Evolutionary conservation across 768 basidiomycete species (phyloP).

Genomic region (Suillus sp.): DNA sequence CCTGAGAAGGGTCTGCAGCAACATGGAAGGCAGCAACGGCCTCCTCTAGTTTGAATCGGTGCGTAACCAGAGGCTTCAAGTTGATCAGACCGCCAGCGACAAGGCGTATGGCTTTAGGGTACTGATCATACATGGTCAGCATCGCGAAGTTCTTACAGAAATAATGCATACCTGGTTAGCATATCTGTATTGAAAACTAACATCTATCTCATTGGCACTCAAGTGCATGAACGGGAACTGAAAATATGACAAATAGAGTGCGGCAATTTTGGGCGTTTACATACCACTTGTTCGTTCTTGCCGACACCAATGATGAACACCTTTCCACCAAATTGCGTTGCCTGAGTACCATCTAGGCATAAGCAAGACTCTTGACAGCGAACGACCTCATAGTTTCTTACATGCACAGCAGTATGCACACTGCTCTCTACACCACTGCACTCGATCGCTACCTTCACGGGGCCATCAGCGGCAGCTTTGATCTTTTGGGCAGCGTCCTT

Average conservation of each 20-base stretch:
- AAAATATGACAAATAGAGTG: slow-evolving; percentile 6
- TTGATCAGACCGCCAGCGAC: slow-evolving; percentile 74
- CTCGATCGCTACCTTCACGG: slow-evolving; percentile 56
- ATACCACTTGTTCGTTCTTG: slow-evolving; percentile 58
- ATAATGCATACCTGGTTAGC: slow-evolving; percentile 51
- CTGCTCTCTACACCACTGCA: slow-evolving; percentile 69
- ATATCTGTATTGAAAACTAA: slow-evolving; percentile 70
- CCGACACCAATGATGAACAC: slow-evolving; percentile 75
- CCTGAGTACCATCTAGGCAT: slow-evolving; percentile 36
- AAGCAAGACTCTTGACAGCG: neutral
- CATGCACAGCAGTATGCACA: slow-evolving; percentile 58
- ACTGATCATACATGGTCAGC: slow-evolving; percentile 39
- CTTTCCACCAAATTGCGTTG: slow-evolving; percentile 65
- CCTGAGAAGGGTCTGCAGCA: slow-evolving; percentile 65
- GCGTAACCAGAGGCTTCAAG: slow-evolving; percentile 79
- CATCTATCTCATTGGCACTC: slow-evolving; percentile 69
- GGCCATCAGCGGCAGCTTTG: slow-evolving; percentile 50
- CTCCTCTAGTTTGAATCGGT: slow-evolving; percentile 69
- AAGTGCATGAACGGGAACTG: slow-evolving; percentile 76
- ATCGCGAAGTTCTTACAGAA: neutral
- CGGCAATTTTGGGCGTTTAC: neutral
- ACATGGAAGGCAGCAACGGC: slow-evolving; percentile 80
- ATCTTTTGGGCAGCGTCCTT: slow-evolving; percentile 56
- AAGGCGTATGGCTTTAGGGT: slow-evolving; percentile 83
- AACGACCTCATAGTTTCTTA: slow-evolving; percentile 29